A percentile compares a stretch with the other conserved stretches of the same genome.
Evolutionary conservation across 768 basidiomycete species (phyloP).

Genomic region (Termitomyces sp.): DNA sequence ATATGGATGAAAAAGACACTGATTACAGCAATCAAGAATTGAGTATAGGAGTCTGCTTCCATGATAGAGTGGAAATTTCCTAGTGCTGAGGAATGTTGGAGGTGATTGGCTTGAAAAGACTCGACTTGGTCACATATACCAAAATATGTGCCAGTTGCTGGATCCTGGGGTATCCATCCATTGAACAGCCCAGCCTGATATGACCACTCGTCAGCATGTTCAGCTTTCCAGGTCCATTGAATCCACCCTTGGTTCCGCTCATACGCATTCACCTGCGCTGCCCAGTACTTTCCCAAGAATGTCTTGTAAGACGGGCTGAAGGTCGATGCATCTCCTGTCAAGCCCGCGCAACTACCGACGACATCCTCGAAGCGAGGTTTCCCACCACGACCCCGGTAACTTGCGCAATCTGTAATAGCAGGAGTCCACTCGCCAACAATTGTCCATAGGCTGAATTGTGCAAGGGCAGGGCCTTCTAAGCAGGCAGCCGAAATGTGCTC

Average conservation of each 20-base stretch:
- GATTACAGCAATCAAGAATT: background rate
- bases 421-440: constrained; percentile 89
- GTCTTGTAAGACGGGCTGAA: constrained; percentile 77
- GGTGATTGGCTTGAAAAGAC: too few relatives aligned
- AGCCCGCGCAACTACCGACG: constrained; percentile 68
- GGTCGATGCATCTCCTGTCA: constrained; percentile 67
- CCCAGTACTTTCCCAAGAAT: constrained; percentile 78
- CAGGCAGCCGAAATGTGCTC: constrained; percentile 65
- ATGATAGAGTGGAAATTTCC: background rate
- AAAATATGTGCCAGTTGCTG: background rate
- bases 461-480: constrained; percentile 34
- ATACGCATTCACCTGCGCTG: constrained; percentile 73
- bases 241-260: constrained; percentile 67
- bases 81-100: background rate
- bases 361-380: constrained; percentile 64
- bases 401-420: constrained; percentile 71
- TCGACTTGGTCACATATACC: background rate
- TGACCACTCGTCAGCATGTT: constrained; percentile 83
- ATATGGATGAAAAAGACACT: background rate
- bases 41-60: background rate
- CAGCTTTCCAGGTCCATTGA: constrained; percentile 83
- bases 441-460: constrained; percentile 63
- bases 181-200: constrained; percentile 74
- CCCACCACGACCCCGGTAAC: constrained; percentile 70
- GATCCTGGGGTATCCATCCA: constrained; percentile 65